Conservation (phyloP, 2,329 filamentous ascomycete genomes). For the Furcasterigmium sp. region DNA sequence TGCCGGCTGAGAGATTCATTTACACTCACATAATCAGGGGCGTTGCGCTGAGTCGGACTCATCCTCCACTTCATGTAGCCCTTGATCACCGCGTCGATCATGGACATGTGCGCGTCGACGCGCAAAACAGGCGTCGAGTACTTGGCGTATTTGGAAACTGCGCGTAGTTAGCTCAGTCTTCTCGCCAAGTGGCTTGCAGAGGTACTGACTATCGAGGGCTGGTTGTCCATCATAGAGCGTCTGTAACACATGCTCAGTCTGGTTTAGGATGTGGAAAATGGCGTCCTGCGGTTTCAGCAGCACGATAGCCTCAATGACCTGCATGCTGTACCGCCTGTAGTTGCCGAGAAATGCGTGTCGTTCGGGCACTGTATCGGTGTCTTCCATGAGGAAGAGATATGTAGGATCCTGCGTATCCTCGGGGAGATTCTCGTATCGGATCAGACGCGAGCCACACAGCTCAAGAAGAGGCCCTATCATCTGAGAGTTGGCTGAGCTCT, state of each 20-base stretch:
- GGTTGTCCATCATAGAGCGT: constrained; percentile 69
- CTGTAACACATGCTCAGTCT: constrained; percentile 68
- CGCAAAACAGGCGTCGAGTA: constrained; percentile 67
- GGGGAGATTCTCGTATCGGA: constrained; percentile 83
- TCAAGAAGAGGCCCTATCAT: constrained; percentile 75
- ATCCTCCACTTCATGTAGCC: constrained; percentile 77
- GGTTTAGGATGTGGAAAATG: constrained; percentile 77
- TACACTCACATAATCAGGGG: constrained; percentile 9
- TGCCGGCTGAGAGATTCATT: neutral
- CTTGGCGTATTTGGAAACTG: constrained; percentile 58
- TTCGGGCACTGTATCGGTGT: constrained; percentile 92
- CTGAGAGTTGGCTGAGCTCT: constrained; percentile 54
- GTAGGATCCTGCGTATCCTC: constrained; percentile 77
- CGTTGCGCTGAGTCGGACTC: constrained; percentile 11
- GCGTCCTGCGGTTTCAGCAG: constrained; percentile 78
- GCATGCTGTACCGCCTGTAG: constrained; percentile 84
- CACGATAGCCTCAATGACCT: constrained; percentile 83
- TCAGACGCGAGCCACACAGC: constrained; percentile 73
- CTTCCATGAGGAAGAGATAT: constrained; percentile 78
- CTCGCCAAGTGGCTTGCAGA: neutral
- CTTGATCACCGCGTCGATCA: constrained; percentile 83
- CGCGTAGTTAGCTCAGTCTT: neutral
- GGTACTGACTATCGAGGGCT: constrained; percentile 56
- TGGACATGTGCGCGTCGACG: constrained; percentile 83
- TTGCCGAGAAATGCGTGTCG: constrained; percentile 93